Evolutionary conservation across 2,329 filamentous ascomycete species (phyloP), one percentile per base, ranked within the genome.

Genomic region (Hypoxylon rubiginosum): DNA sequence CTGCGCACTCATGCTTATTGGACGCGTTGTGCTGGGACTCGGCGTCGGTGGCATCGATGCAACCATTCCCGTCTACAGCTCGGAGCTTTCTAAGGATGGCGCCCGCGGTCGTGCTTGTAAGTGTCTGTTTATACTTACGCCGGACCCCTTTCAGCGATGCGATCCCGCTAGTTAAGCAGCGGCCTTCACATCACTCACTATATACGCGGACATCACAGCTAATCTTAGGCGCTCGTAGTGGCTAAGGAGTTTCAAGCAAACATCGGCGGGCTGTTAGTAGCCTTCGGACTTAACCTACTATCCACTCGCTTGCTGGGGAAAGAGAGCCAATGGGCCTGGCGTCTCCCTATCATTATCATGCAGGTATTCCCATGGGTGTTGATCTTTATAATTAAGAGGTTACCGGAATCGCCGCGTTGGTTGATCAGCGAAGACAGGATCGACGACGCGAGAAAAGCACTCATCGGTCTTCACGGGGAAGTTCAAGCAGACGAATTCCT

Each of bases 211-310:
- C 9, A 9, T 26, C 13, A 24, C 34, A 48, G 11, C 61, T 67
- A 15, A 67, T 36, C 10, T 15, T 1, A 15, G 2, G 32, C 24
- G 0, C 45, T 34, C 30, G 19, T 8, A 68, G 66, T 90, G 46
- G 86, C 86, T 1, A 85, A 90, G 71, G 87, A 90, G 70, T 90
- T 90, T 71, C 87, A 90, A 73, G 85, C 83, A 74, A 90, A 90
- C 68, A 89, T 90, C 67, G 86, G 89, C 60, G 86, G 88, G 0
- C 75, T 90, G 1, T 81, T 88, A 63, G 83, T 88, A 82, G 87
- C 87, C 0, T 90, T 89, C 73, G 83, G 79, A 0, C 84, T 89
- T 74, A 90, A 90, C 68, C 77, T 89, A 1, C 80, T 77, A 0
- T 81, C 87, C 2, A 89, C 87, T 0, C 75, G 83, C 5, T 73